Base-by-base conservation (phyloP, 176 grass and related monocot species). In the Canna indica region DNA sequence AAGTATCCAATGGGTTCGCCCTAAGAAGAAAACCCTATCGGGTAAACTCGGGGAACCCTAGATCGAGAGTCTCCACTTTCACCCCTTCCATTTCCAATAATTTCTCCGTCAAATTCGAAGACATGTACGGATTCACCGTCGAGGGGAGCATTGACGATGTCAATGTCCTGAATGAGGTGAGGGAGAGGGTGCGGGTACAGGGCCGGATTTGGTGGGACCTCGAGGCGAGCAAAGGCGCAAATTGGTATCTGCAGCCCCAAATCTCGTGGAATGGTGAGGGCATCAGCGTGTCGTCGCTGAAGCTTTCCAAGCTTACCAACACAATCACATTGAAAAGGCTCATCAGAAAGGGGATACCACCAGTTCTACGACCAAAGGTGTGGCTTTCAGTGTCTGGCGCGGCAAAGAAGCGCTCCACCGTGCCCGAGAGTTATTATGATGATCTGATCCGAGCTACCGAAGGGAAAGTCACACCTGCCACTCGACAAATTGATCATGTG, bases 401-500 rank as follows among this genome's bases (percentile, higher is more conserved):
- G 1, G 82, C 86, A 50, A 93, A 93, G 77, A 99, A 99, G 75
- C 78, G 84, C 2, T 99, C 94, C 4, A 99, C 94, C 0, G 94
- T 99, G 29, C 94, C 94, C 0, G 94, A 93, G 80, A 90, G 89
- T 0, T 99, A 99, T 76, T 99, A 99, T 34, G 94, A 93, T 58
- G 94, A 99, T 64, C 81, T 93, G 25, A 99, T 99, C 53, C 60
- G 78, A 29, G 86, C 86, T 32, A 90, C 94, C 0, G 89, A 99
- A 67, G 94, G 89, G 46, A 93, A 99, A 73, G 78, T 66, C n/a
- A 99, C 94, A 0, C 89, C 89, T n/a, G 89, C 94, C 29, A 99
- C 89, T 33, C 82, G 60, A 74, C 89, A 99, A 83, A 99, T 99
- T 8, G 86, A 99, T 75, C 89, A 99, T 73, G 93, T 97, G 80